Percentiles rank a stretch among this genome's conserved stretches.
These are phyloP conservation scores for Forsythia suspensa DNA, from an alignment of 257 asterid species.

Conservation along the genomic window DNA sequence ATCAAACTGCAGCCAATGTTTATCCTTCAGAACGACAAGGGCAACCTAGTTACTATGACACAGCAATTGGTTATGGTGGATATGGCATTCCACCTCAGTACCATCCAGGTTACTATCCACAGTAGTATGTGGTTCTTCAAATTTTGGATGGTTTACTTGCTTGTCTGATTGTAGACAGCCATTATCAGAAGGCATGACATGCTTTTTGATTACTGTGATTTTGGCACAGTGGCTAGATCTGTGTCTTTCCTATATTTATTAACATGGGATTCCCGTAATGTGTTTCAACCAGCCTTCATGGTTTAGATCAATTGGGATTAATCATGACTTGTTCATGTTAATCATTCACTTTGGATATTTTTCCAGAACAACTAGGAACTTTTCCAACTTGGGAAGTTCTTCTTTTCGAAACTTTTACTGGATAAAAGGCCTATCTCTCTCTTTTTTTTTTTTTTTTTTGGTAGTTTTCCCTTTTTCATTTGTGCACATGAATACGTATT, in stretches of 20 bases:
- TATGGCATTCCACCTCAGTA: slow-evolving; percentile 45
- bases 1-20: slow-evolving; percentile 37
- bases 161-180: slow-evolving; percentile 10
- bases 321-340: slow-evolving; percentile 40
- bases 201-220: slow-evolving; percentile 23
- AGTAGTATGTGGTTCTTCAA: slow-evolving; percentile 30
- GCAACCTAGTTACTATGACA: slow-evolving; percentile 42
- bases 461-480: background rate
- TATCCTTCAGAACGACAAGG: slow-evolving; percentile 41
- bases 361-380: slow-evolving; percentile 15
- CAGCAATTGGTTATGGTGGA: slow-evolving; percentile 43
- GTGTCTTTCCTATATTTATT: slow-evolving; percentile 15
- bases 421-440: slow-evolving; percentile 18
- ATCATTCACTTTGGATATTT: slow-evolving; percentile 19
- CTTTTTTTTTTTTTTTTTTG: slow-evolving; percentile 5
- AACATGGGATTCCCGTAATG: slow-evolving; percentile 10
- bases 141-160: slow-evolving; percentile 25
- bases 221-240: slow-evolving; percentile 23
- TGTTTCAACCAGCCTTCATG: slow-evolving; percentile 24
- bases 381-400: slow-evolving; percentile 14
- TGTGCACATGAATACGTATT: slow-evolving; percentile 7
- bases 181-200: slow-evolving; percentile 26
- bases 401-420: background rate
- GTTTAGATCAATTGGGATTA: slow-evolving; percentile 30
- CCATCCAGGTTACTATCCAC: slow-evolving; percentile 56